phyloP scores from a whole-genome alignment of 2,329 filamentous ascomycete genomes.

The Neoarthrinium moseri region DNA sequence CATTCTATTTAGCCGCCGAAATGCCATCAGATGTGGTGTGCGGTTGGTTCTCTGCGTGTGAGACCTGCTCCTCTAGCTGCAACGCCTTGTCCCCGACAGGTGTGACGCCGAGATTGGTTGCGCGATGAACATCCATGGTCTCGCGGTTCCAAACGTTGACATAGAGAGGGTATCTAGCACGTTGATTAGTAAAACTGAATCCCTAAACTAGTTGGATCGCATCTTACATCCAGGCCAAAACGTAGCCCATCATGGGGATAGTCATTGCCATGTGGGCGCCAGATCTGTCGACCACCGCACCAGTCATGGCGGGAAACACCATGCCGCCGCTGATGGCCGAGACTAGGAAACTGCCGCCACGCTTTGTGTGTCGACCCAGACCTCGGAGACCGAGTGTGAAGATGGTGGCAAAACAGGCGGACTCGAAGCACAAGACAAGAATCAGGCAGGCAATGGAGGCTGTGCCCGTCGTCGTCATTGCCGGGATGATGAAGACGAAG shows the following conservation, averaged over 20 bases:
- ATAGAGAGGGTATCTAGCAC: slow-evolving; percentile 26
- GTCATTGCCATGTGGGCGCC: slow-evolving; percentile 42
- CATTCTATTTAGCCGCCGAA: too few relatives aligned
- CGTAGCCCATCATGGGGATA: slow-evolving; percentile 46
- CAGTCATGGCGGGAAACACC: slow-evolving; percentile 52
- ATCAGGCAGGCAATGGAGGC: slow-evolving; percentile 55
- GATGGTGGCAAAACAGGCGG: slow-evolving; percentile 58
- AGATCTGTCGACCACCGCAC: slow-evolving; percentile 42
- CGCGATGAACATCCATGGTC: slow-evolving; percentile 27
- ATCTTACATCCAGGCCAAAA: slow-evolving; percentile 33
- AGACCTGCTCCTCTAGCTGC: slow-evolving; percentile 22
- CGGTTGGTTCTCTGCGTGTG: slow-evolving; percentile 3
- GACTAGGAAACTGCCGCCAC: slow-evolving; percentile 52
- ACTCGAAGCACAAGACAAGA: slow-evolving; percentile 56
- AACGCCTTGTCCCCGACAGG: slow-evolving; percentile 20
- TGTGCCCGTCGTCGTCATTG: slow-evolving; percentile 50
- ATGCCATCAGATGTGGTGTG: too few relatives aligned
- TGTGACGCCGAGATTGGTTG: slow-evolving; percentile 23
- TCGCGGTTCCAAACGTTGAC: slow-evolving; percentile 28
- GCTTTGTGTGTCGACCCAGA: slow-evolving; percentile 55
- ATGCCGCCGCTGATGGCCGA: slow-evolving; percentile 55
- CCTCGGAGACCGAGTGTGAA: slow-evolving; percentile 58
- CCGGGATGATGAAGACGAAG: slow-evolving; percentile 53
- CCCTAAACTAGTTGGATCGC: too few relatives aligned
- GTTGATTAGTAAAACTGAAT: too few relatives aligned